Evolutionary conservation across 129 eudicot species (phyloP).

Genomic region (Mikania micrantha): DNA sequence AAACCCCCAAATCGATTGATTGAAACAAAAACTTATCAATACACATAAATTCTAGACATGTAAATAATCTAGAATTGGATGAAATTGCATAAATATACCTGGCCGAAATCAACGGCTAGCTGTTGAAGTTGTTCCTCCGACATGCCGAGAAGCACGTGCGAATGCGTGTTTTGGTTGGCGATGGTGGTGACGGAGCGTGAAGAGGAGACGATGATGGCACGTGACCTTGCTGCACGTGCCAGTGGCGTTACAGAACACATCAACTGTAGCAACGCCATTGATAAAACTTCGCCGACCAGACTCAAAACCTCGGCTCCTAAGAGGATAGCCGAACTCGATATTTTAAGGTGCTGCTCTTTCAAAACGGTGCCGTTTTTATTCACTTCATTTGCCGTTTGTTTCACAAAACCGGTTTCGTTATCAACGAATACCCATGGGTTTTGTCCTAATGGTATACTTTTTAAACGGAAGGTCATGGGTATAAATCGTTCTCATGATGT

Average conservation of each 20-base stretch:
- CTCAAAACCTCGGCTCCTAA: constrained; percentile 17
- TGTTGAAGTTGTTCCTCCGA: constrained; percentile 87
- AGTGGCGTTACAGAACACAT: constrained; percentile 47
- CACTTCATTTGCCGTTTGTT: no score
- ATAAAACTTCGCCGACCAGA: constrained; percentile 9
- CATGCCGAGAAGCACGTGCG: constrained; percentile 90
- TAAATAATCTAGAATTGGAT: neutral
- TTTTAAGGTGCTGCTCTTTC: neutral
- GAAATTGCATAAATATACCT: constrained; percentile 21
- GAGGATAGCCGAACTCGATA: constrained; percentile 8
- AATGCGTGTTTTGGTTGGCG: constrained; percentile 14
- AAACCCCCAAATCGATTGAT: neutral
- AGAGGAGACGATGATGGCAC: constrained; percentile 39
- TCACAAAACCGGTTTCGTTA: no score
- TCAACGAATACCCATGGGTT: no score
- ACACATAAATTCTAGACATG: no score
- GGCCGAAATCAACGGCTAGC: constrained; percentile 76
- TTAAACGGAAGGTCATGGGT: no score
- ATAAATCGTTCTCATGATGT: no score
- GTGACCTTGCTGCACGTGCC: constrained; percentile 56
- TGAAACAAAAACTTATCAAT: neutral
- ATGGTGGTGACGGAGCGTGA: constrained; percentile 29
- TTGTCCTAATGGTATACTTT: no score
- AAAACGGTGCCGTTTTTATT: constrained; percentile 5
- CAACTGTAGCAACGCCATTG: constrained; percentile 58